phyloP scores from a whole-genome alignment of 495 filamentous ascomycete species.

The Aspergillus hancockii region DNA sequence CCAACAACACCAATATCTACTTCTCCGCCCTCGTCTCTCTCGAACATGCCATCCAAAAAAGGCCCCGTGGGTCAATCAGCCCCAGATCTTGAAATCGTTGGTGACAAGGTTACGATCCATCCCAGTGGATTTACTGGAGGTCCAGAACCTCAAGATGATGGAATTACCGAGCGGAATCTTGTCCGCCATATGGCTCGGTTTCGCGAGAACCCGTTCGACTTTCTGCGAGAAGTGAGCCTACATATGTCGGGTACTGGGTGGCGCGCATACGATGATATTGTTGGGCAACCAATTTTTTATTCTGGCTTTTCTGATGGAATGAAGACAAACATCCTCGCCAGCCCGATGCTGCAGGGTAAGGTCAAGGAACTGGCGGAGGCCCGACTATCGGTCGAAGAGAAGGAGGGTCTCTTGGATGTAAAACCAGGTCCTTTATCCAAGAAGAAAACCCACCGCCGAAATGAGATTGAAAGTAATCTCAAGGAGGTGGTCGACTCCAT shows the following conservation, averaged over 20 bases:
- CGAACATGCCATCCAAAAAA: constrained; percentile 40
- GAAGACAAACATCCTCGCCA: constrained; percentile 72
- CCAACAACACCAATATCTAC: constrained; percentile 10
- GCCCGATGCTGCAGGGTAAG: constrained; percentile 69
- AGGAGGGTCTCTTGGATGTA: constrained; percentile 65
- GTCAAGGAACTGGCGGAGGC: constrained; percentile 75
- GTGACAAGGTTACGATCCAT: constrained; percentile 76
- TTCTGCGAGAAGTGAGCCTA: constrained; percentile 87
- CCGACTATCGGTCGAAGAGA: constrained; percentile 71
- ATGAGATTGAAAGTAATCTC: constrained; percentile 62
- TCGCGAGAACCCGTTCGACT: constrained; percentile 68
- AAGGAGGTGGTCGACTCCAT: constrained; percentile 78
- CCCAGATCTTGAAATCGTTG: constrained; percentile 81
- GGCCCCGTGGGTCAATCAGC: constrained; percentile 48
- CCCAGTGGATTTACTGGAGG: constrained; percentile 65
- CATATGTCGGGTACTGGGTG: constrained; percentile 90
- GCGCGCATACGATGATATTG: constrained; percentile 86
- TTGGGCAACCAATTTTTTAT: constrained; percentile 94
- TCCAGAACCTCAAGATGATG: constrained; percentile 38
- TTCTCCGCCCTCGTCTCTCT: constrained; percentile 7
- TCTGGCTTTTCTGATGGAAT: constrained; percentile 88
- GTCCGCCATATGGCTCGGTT: constrained; percentile 84
- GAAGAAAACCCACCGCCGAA: constrained; percentile 56
- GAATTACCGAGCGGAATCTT: constrained; percentile 66
- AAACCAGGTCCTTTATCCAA: constrained; percentile 44